Percentiles rank a stretch among this genome's conserved stretches.
phyloP scores from a whole-genome alignment of 371 early-diverging fungal genomes.

The Mortierella sp. region DNA sequence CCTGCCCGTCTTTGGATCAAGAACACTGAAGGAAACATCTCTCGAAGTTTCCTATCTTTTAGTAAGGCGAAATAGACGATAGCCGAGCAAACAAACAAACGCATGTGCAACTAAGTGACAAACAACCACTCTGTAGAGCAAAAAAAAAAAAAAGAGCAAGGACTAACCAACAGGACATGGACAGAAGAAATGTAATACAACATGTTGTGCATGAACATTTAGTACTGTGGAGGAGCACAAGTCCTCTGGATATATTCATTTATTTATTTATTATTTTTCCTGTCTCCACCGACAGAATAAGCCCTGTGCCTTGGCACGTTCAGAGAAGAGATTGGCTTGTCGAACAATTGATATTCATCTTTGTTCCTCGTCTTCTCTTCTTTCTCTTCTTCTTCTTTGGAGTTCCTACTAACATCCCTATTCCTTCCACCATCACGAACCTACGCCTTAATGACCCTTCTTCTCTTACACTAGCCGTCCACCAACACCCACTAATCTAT shows the following conservation, averaged over 20 bases:
- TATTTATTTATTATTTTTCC: neutral
- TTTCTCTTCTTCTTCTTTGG: slow-evolving; percentile 5
- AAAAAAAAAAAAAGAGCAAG: neutral
- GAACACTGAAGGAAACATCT: too few relatives aligned
- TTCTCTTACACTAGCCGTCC: neutral
- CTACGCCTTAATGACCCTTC: neutral
- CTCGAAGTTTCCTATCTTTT: neutral
- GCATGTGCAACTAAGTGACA: neutral
- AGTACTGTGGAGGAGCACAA: too few relatives aligned
- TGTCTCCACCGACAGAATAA: too few relatives aligned
- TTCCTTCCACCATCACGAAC: neutral
- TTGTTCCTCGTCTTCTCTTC: neutral
- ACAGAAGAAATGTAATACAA: too few relatives aligned
- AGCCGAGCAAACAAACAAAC: neutral
- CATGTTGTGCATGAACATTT: too few relatives aligned
- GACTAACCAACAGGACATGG: neutral
- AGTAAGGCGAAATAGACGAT: neutral
- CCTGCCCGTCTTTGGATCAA: too few relatives aligned
- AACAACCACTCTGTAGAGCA: neutral
- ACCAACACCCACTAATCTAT: neutral
- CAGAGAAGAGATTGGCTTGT: too few relatives aligned
- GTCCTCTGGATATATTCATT: too few relatives aligned
- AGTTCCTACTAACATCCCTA: slow-evolving; percentile 12
- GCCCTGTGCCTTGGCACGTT: too few relatives aligned
- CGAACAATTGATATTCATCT: neutral